These are phyloP conservation scores for Irpex lacteus DNA, from an alignment of 1,284 basidiomycete genomes.

Conservation along the genomic window DNA sequence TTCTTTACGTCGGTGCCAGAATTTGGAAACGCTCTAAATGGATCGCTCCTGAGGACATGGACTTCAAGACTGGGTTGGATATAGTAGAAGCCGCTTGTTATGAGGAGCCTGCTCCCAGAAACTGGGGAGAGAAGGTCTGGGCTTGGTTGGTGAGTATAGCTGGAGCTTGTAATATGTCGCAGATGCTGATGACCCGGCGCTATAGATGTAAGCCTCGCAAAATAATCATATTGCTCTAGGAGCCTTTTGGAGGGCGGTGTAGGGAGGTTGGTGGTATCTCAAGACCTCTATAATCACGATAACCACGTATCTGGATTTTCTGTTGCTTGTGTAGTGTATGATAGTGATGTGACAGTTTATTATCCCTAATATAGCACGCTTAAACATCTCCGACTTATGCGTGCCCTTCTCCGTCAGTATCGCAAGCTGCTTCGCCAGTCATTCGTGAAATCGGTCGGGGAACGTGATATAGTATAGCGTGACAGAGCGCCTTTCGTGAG, in stretches of 20 bases:
- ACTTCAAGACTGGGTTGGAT: constrained; percentile 69
- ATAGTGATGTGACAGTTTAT: background rate
- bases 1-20: constrained; percentile 63
- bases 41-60: constrained; percentile 64
- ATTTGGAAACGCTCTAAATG: constrained; percentile 48
- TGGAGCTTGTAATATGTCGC: background rate
- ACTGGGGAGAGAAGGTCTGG: constrained; percentile 66
- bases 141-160: constrained; percentile 53
- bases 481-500: too few species aligned
- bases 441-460: too few species aligned
- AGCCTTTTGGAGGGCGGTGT: too few species aligned
- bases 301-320: too few species aligned
- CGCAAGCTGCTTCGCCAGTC: too few species aligned
- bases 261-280: too few species aligned
- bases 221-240: background rate
- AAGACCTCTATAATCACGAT: too few species aligned
- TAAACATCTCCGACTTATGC: too few species aligned
- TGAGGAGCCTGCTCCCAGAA: constrained; percentile 66
- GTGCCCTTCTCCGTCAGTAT: too few species aligned
- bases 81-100: constrained; percentile 70
- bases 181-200: background rate
- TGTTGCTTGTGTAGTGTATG: background rate
- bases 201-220: background rate
- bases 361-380: background rate
- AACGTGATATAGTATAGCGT: too few species aligned